A percentile compares a stretch with the other conserved stretches of the same genome.
Evolutionary conservation across 2,329 filamentous ascomycete genomes (phyloP).

Genomic region (Cytospora leucostoma): DNA sequence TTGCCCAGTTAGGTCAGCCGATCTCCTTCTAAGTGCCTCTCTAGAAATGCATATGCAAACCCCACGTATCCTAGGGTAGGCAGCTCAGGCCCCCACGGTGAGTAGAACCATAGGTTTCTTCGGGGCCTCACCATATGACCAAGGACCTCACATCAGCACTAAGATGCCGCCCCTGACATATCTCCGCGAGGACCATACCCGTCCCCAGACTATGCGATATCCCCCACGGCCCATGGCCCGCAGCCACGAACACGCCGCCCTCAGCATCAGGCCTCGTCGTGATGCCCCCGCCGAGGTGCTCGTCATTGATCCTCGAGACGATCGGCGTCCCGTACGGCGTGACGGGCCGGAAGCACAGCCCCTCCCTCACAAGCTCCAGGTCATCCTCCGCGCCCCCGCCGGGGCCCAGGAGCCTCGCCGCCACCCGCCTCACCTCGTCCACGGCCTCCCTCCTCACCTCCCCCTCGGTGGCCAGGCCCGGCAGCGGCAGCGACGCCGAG

Average conservation of each 20-base stretch:
- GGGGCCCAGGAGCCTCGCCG: conserved; percentile 49
- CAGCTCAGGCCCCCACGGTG: conserved; percentile 20
- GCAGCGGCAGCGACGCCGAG: conserved; percentile 59
- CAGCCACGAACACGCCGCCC: conserved; percentile 69
- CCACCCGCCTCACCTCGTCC: conserved; percentile 50
- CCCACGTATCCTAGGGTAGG: too few relatives aligned
- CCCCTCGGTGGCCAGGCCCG: conserved; percentile 53
- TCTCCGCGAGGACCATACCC: conserved; percentile 69
- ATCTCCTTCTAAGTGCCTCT: not conserved
- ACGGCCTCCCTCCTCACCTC: conserved; percentile 51
- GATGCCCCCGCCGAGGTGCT: conserved; percentile 52
- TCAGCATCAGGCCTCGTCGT: conserved; percentile 43
- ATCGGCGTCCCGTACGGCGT: conserved; percentile 66
- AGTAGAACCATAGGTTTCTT: conserved; percentile 18
- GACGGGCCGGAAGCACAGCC: conserved; percentile 73
- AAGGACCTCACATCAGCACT: conserved; percentile 62
- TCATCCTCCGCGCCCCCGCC: conserved; percentile 45
- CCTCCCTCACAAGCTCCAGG: conserved; percentile 63
- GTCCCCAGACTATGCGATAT: conserved; percentile 67
- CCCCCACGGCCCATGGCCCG: conserved; percentile 78
- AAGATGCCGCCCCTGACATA: conserved; percentile 60
- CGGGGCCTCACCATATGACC: conserved; percentile 30
- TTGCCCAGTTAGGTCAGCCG: conserved; percentile 2
- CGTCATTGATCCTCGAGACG: conserved; percentile 58
- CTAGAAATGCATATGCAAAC: not conserved